Evolutionary conservation across 2,329 filamentous ascomycete species (phyloP).

Genomic region (Fusarium praegraminearum): DNA sequence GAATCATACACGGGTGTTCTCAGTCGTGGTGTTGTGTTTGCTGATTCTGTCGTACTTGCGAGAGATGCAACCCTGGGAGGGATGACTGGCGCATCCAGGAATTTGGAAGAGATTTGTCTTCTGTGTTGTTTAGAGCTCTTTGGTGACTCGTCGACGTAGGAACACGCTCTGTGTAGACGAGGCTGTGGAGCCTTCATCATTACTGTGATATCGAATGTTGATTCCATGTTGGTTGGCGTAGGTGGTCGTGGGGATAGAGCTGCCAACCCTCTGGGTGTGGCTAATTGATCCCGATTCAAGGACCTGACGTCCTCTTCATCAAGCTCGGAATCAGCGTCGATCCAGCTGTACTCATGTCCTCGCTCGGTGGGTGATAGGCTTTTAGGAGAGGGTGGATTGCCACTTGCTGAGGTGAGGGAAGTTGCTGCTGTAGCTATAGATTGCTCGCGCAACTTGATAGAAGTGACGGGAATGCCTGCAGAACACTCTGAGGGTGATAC

Average conservation of each 20-base stretch:
- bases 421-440: constrained; percentile 55
- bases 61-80: constrained; percentile 42
- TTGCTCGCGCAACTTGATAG: constrained; percentile 51
- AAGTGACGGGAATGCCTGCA: constrained; percentile 50
- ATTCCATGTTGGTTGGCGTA: constrained; percentile 44
- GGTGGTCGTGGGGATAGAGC: constrained; percentile 50
- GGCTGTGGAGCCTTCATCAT: constrained; percentile 31
- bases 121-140: constrained; percentile 10
- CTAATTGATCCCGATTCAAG: constrained; percentile 23
- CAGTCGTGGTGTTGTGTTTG: constrained; percentile 20
- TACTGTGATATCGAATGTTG: constrained; percentile 31
- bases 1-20: constrained; percentile 28
- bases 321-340: constrained; percentile 54
- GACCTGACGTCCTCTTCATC: constrained; percentile 40
- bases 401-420: constrained; percentile 51
- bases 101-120: constrained; percentile 31
- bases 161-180: constrained; percentile 12
- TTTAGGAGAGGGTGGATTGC: constrained; percentile 47
- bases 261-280: constrained; percentile 22
- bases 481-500: constrained; percentile 50
- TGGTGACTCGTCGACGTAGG: constrained; percentile 14
- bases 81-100: constrained; percentile 37
- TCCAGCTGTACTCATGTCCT: constrained; percentile 53
- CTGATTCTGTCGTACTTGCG: constrained; percentile 20
- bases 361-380: constrained; percentile 34